Evolutionary conservation across 257 asterid species (phyloP).

Genomic region (Coffea canephora): DNA sequence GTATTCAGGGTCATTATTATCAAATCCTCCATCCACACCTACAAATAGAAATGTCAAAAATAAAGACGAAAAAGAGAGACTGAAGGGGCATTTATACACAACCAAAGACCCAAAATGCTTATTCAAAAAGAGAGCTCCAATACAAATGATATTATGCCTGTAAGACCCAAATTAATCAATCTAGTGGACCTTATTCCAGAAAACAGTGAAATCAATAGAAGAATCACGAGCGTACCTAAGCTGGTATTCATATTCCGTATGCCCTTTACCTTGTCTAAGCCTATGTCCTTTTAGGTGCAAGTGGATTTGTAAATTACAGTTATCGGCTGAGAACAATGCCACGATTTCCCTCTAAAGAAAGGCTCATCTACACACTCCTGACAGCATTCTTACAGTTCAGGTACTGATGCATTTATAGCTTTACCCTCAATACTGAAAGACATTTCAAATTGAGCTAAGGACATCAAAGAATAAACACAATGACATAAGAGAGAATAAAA

Average conservation of each 20-base stretch:
- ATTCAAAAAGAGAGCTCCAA: background rate
- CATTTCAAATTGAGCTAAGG: background rate
- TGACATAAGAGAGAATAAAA: background rate
- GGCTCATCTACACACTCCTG: background rate
- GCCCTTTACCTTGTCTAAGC: too few species aligned
- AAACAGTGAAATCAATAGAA: background rate
- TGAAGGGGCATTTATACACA: background rate
- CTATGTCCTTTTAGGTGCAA: too few species aligned
- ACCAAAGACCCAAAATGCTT: background rate
- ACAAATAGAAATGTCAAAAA: slow-evolving; percentile 23
- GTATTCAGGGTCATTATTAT: slow-evolving; percentile 68
- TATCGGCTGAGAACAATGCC: background rate
- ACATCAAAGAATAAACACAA: background rate
- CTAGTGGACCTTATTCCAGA: background rate
- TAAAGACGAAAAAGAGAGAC: slow-evolving; percentile 1
- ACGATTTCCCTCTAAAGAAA: background rate
- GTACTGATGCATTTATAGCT: too few species aligned
- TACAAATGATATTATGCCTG: background rate
- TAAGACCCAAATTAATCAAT: background rate
- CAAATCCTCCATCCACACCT: slow-evolving; percentile 95
- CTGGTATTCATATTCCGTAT: too few species aligned
- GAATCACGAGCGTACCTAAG: too few species aligned
- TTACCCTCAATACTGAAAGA: background rate
- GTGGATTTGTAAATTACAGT: background rate
- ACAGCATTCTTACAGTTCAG: background rate